These are phyloP conservation scores for Aspergillus thermomutatus DNA, from an alignment of 2,329 filamentous ascomycete species.

Conservation along the genomic window DNA sequence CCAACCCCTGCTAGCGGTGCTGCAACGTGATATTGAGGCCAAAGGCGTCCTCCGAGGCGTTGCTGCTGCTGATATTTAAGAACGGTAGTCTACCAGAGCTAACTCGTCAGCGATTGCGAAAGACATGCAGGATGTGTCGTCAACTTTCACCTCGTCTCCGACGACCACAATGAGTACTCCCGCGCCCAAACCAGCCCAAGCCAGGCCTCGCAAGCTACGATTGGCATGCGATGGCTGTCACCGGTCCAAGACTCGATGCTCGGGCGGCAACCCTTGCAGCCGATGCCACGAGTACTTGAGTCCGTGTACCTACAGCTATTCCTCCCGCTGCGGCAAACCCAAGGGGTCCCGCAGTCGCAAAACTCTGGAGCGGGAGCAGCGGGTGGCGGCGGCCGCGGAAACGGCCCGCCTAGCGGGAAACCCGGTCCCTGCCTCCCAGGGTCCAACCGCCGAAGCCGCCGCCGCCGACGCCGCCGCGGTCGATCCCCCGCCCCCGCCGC, in stretches of 20 bases:
- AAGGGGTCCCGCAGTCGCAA: background rate
- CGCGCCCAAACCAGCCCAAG: background rate
- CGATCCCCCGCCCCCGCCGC: too few relatives aligned
- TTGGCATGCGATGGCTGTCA: background rate
- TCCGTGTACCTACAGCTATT: background rate
- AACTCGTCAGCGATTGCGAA: too few relatives aligned
- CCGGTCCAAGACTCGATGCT: background rate
- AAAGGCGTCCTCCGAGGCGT: too few relatives aligned
- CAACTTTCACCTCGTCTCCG: too few relatives aligned
- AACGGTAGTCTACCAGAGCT: too few relatives aligned
- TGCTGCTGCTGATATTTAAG: too few relatives aligned
- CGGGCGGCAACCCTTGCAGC: background rate
- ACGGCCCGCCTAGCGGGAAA: too few relatives aligned
- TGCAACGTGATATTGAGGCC: too few relatives aligned
- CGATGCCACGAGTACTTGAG: background rate
- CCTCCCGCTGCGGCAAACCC: background rate
- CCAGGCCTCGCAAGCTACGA: background rate
- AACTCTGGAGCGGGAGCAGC: background rate
- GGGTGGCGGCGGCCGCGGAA: background rate
- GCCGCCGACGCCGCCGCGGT: too few relatives aligned
- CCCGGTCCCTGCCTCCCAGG: background rate
- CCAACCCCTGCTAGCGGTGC: too few relatives aligned
- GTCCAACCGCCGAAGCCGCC: background rate
- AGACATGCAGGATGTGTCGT: too few relatives aligned
- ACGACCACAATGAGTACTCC: too few relatives aligned